Percentiles rank a stretch among this genome's conserved stretches.
Evolutionary conservation across 192 early-diverging fungal genomes (phyloP).

Genomic region (Coemansia sp.): DNA sequence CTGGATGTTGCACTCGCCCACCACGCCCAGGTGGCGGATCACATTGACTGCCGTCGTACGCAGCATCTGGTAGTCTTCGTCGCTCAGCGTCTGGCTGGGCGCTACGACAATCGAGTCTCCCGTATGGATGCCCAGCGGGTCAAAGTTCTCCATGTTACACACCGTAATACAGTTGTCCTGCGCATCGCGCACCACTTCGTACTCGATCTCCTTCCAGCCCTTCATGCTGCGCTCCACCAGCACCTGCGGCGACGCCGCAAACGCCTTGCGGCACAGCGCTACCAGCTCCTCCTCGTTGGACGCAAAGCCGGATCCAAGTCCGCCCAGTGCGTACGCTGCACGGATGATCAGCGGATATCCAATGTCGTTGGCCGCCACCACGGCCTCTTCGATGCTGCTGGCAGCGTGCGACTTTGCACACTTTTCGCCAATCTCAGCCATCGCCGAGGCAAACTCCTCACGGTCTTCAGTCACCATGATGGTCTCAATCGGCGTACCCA

Average conservation of each 20-base stretch:
- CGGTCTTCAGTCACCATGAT: conserved; percentile 98
- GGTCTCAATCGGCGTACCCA: conserved; percentile 93
- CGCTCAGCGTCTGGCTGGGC: conserved; percentile 93
- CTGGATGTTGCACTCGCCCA: conserved; percentile 99
- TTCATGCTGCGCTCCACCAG: conserved; percentile 97
- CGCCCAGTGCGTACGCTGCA: conserved; percentile 94
- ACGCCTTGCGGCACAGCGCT: conserved; percentile 81
- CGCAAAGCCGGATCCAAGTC: conserved; percentile 97
- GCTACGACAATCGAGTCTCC: conserved; percentile 99
- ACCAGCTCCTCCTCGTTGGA: conserved; percentile 80
- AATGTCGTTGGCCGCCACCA: conserved; percentile 81
- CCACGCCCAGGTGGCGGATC: conserved; percentile 94
- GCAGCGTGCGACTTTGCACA: conserved; percentile 88
- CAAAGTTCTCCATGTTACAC: conserved; percentile 99
- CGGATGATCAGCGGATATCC: conserved; percentile 97
- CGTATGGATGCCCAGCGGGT: conserved; percentile 98
- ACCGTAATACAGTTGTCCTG: conserved; percentile 98
- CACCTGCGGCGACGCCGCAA: conserved; percentile 91
- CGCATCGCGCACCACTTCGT: conserved; percentile 96
- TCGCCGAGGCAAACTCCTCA: conserved; percentile 85
- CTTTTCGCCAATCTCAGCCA: conserved; percentile 87
- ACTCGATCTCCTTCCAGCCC: conserved; percentile 99
- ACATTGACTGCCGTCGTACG: conserved; percentile 94
- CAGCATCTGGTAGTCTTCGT: conserved; percentile 99
- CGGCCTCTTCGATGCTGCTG: conserved; percentile 77